Percentiles rank a stretch among this genome's conserved stretches.
Evolutionary conservation across 2,329 filamentous ascomycete species (phyloP).

Genomic region (Pseudocercospora fijiensis): DNA sequence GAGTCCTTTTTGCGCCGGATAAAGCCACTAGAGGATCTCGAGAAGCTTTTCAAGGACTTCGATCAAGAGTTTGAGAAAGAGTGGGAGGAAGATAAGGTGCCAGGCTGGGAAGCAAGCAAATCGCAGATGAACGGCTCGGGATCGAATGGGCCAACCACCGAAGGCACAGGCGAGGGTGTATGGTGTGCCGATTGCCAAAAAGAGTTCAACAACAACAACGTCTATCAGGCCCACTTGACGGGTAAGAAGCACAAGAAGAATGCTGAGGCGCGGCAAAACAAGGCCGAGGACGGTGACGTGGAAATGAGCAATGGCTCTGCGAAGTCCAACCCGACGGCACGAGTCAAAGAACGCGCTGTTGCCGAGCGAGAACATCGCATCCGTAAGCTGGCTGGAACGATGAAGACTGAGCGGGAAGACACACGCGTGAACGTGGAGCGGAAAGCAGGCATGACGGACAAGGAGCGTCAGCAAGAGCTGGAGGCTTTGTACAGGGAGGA

Average conservation of each 20-base stretch:
- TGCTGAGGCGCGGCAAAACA: constrained; percentile 61
- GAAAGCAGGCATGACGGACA: constrained; percentile 95
- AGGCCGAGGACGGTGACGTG: constrained; percentile 34
- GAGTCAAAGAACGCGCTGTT: constrained; percentile 83
- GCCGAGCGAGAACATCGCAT: constrained; percentile 86
- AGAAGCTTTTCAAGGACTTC: constrained; percentile 72
- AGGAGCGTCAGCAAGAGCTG: constrained; percentile 89
- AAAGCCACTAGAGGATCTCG: constrained; percentile 79
- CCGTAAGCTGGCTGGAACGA: constrained; percentile 73
- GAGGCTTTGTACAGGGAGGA: constrained; percentile 75
- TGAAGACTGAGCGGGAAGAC: constrained; percentile 84
- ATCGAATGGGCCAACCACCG: constrained; percentile 45
- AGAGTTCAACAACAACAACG: constrained; percentile 92
- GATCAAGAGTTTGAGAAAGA: constrained; percentile 79
- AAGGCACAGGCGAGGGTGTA: constrained; percentile 65
- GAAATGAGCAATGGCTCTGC: constrained; percentile 25
- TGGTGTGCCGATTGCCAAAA: constrained; percentile 94
- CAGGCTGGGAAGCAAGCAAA: constrained; percentile 67
- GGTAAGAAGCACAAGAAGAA: constrained; percentile 93
- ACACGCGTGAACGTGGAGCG: constrained; percentile 94
- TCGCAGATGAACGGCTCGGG: constrained; percentile 27
- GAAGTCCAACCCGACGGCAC: constrained; percentile 32
- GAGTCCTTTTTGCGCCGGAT: constrained; percentile 85
- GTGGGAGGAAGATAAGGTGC: constrained; percentile 77
- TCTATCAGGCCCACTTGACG: constrained; percentile 83